A percentile compares a stretch with the other conserved stretches of the same genome.
phyloP scores from a whole-genome alignment of 2,329 filamentous ascomycete genomes.

The Talaromyces sp. region DNA sequence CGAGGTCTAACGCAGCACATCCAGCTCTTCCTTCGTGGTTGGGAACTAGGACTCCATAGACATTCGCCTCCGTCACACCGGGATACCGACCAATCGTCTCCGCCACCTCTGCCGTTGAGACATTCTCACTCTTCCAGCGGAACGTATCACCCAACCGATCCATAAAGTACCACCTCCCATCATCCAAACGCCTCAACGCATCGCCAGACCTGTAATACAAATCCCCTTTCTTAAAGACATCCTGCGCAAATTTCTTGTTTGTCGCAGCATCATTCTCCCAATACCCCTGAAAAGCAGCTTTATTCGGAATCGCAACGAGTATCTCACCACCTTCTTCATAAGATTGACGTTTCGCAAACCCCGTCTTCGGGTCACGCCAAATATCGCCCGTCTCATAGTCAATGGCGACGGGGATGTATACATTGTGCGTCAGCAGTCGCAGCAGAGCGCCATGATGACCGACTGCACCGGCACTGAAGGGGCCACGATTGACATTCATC shows the following conservation, averaged over 20 bases:
- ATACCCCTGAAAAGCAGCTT: slow-evolving; percentile 65
- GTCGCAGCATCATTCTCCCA: slow-evolving; percentile 66
- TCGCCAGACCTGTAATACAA: slow-evolving; percentile 68
- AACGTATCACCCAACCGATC: slow-evolving; percentile 62
- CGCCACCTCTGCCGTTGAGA: slow-evolving; percentile 64
- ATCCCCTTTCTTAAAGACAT: slow-evolving; percentile 67
- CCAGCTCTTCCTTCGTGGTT: slow-evolving; percentile 67
- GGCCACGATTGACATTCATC: slow-evolving; percentile 58
- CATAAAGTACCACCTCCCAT: slow-evolving; percentile 67
- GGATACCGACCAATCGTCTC: slow-evolving; percentile 60
- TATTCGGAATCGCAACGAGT: slow-evolving; percentile 59
- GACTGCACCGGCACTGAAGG: slow-evolving; percentile 62
- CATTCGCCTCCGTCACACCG: slow-evolving; percentile 63
- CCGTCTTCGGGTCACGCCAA: slow-evolving; percentile 62
- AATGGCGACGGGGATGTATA: slow-evolving; percentile 64
- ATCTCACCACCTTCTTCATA: slow-evolving; percentile 74
- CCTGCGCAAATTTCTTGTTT: slow-evolving; percentile 59
- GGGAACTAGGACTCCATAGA: slow-evolving; percentile 65
- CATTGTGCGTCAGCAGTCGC: slow-evolving; percentile 52
- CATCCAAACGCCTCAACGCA: slow-evolving; percentile 57
- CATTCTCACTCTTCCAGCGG: slow-evolving; percentile 57
- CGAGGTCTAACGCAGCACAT: slow-evolving; percentile 57
- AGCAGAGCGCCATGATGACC: slow-evolving; percentile 67
- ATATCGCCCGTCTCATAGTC: slow-evolving; percentile 68
- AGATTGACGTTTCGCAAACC: slow-evolving; percentile 60